Evolutionary conservation across 768 basidiomycete species (phyloP), one percentile per base, ranked within the genome.

Genomic region (Mycena rebaudengoi): DNA sequence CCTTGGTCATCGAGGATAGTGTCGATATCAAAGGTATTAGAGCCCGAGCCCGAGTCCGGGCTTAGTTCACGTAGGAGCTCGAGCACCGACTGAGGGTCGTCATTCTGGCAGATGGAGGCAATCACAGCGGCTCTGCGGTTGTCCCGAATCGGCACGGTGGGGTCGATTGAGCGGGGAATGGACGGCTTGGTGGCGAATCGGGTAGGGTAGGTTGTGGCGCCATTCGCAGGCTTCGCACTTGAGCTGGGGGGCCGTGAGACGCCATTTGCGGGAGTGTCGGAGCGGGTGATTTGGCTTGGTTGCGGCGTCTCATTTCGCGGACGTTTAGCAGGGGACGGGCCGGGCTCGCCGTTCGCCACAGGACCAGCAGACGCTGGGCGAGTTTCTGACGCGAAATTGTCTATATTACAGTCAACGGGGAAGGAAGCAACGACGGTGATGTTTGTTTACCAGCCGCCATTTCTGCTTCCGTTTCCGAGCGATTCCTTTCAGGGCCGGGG

Each of bases 1-100:
- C 95, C 94, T 70, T 95, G 91, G 66, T 98, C 94, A 70, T 99
- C 98, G 40, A 99, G 85, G 40, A 97, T 83, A n/a, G 86, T 83
- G 72, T 99, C 92, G 48, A 94, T 79, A 61, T 96, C 94, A 35
- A 82, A 67, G n/a, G 70, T 57, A 23, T 70, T 70, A 26, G 71
- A 71, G 28, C 68, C 73, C 49, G 76, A 23, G 35, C 77, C 71
- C 54, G 77, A 76, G 41, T 82, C 80, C 1, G 85, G 80, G 7
- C 85, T 80, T 21, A 90, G 82, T 73, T 89, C 89, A 43, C 89
- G 89, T 21, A 94, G 76, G 26, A 89, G 78, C 48, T 90, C 85
- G 4, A 94, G 74, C 5, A 94, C 82, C 5, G 83, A 74, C 18
- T 69, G 71, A 0, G 91, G 86, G 65, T 94, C 91, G 64, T 94